Conservation (phyloP, 1,139 yeast species). For the Suhomyces guaymorum region DNA sequence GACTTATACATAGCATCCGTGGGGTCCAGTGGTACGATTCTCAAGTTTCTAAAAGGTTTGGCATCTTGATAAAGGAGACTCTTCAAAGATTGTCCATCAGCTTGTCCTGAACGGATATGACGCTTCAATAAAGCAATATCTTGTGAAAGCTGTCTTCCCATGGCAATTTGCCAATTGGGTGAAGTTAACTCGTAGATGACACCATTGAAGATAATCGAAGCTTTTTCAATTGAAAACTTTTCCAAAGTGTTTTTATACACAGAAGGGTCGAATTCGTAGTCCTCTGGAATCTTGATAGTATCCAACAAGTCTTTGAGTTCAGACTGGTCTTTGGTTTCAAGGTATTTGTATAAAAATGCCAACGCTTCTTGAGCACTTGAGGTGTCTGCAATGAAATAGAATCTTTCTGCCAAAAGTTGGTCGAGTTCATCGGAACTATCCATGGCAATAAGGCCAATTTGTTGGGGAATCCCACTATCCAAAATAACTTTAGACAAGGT, state of each 20-base stretch:
- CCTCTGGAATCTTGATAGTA: constrained; percentile 19
- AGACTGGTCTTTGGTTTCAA: constrained; percentile 28
- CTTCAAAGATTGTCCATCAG: constrained; percentile 27
- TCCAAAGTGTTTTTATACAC: constrained; percentile 18
- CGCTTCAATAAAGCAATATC: constrained; percentile 35
- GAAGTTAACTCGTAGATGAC: constrained; percentile 47
- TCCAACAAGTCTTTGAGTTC: constrained; percentile 30
- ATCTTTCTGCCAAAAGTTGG: constrained; percentile 29
- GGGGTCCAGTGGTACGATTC: constrained; percentile 37
- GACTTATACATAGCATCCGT: constrained; percentile 35
- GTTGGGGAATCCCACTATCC: constrained; percentile 67
- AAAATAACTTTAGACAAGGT: constrained; percentile 54
- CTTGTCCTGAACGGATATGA: constrained; percentile 23
- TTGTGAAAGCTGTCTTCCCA: constrained; percentile 42
- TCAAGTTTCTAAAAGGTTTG: constrained; percentile 32
- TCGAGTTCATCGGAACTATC: constrained; percentile 33
- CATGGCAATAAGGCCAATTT: constrained; percentile 77
- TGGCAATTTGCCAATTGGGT: constrained; percentile 40
- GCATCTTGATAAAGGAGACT: constrained; percentile 36
- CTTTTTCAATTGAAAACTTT: constrained; percentile 43
- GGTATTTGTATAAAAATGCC: constrained; percentile 43
- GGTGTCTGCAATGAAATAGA: constrained; percentile 36
- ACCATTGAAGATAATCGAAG: constrained; percentile 73
- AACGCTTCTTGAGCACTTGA: constrained; percentile 39
- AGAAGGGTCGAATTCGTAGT: constrained; percentile 14